These are phyloP conservation scores for Akebia trifoliata DNA, from an alignment of 164 flowering plant genomes.

Conservation along the genomic window DNA sequence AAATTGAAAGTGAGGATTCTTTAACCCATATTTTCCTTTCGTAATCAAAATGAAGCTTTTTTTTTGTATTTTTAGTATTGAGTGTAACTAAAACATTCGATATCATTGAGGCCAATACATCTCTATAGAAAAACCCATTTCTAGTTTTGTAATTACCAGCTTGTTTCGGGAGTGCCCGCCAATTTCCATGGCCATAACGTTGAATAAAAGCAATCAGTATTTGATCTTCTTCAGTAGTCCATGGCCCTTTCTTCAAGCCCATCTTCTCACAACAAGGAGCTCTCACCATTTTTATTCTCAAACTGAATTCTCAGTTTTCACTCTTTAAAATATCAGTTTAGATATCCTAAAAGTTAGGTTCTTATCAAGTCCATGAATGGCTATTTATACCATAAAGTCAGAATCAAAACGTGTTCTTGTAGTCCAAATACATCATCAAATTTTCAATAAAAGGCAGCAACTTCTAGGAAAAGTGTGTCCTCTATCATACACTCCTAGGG, in stretches of 20 bases:
- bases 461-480: not conserved
- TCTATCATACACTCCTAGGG: not conserved
- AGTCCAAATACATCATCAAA: conserved; percentile 3
- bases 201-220: conserved; percentile 23
- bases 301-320: not conserved
- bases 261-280: conserved; percentile 48
- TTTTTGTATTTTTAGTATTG: not conserved
- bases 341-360: not conserved
- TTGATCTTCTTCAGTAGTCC: conserved; percentile 42
- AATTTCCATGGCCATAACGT: conserved; percentile 32
- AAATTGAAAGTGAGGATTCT: not conserved
- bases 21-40: not conserved
- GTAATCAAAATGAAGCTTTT: conserved; percentile 1
- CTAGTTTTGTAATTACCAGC: conserved; percentile 33
- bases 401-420: not conserved
- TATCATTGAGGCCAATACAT: too few species aligned
- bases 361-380: conserved; percentile 1
- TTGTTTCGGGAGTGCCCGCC: conserved; percentile 47
- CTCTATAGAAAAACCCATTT: too few species aligned
- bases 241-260: conserved; percentile 41
- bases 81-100: not conserved
- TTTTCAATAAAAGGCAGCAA: not conserved
- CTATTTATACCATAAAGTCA: not conserved
- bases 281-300: conserved; percentile 29
- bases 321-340: too few species aligned